Evolutionary conservation across 495 filamentous ascomycete species (phyloP), one percentile per base, ranked within the genome.

Genomic region (Pseudomonodictys pantanalensis): DNA sequence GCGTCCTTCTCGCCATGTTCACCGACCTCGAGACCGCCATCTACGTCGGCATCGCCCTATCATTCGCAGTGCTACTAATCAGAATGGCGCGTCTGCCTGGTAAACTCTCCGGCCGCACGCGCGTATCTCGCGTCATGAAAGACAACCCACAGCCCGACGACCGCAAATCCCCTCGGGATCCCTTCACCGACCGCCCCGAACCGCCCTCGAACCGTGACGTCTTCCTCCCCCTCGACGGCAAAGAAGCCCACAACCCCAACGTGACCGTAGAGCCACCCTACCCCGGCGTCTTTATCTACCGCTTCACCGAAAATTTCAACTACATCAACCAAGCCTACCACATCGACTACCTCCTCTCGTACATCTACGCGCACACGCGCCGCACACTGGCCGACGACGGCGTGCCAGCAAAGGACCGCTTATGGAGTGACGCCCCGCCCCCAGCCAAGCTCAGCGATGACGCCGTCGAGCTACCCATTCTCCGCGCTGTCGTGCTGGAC

Each of bases 291-390:
- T 58, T 58, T 29, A 51, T 58, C 15, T 58, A 58, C 46, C 30
- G 55, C 6, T 58, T 58, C 45, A 49, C 35, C 23, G 55, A 58
- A 24, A 26, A 15, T 25, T 58, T 58, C 45, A 58, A 58, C 23
- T 58, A 58, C 32, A 30, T 58, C 44, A 58, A 58, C 32, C 29
- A 58, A 32, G 55, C 55, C 17, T 33, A 43, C 3, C 55, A 58
- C 41, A 48, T 49, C 12, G 55, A 58, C 33, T 29, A 58, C 15
- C 30, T 58, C n/a, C 26, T 49, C 32, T 49, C 55, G 15, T 42
- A 58, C 24, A 33, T 58, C n/a, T 12, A 18, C 15, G 28, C 29
- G 7, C 55, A 58, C 33, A 58, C 55, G 5, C 45, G 55, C 6
- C 55, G 44, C 17, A 58, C 55, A 15, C 20, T 24, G 23, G 18